A percentile compares a stretch with the other conserved stretches of the same genome.
phyloP scores from a whole-genome alignment of 2,329 filamentous ascomycete species.

The Fusarium buxicola region DNA sequence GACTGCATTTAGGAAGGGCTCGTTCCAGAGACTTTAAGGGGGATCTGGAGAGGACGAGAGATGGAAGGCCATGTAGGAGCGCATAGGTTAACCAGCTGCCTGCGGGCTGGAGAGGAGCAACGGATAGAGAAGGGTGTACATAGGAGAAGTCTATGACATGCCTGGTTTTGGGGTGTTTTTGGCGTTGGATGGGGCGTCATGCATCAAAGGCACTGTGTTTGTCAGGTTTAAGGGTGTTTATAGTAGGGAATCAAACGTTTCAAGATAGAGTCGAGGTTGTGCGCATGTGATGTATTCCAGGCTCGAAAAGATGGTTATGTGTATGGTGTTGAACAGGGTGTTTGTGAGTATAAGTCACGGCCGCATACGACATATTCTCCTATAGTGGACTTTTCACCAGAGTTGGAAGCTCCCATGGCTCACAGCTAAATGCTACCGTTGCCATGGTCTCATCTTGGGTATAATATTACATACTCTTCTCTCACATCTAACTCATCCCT shows the following conservation, averaged over 20 bases:
- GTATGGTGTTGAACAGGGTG: background rate
- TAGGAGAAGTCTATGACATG: slow-evolving; percentile 27
- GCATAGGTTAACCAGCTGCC: slow-evolving; percentile 16
- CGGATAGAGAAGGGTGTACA: slow-evolving; percentile 31
- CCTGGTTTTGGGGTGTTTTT: slow-evolving; percentile 42
- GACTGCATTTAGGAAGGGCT: slow-evolving; percentile 15
- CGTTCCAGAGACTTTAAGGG: slow-evolving; percentile 14
- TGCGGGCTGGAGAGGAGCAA: slow-evolving; percentile 19
- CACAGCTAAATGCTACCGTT: background rate
- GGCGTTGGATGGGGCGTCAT: slow-evolving; percentile 45
- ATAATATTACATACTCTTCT: background rate
- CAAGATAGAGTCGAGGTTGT: background rate
- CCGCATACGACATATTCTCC: too few species aligned
- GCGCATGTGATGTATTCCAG: background rate
- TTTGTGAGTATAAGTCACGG: too few species aligned
- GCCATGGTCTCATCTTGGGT: too few species aligned
- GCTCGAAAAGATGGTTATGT: background rate
- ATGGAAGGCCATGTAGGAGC: slow-evolving; percentile 14
- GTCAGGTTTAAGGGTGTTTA: slow-evolving; percentile 35
- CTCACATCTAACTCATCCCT: background rate
- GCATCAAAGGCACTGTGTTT: slow-evolving; percentile 46
- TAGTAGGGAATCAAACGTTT: slow-evolving; percentile 22
- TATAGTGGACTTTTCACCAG: too few species aligned
- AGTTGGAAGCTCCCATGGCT: background rate
- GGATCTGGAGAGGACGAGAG: slow-evolving; percentile 5